Evolutionary conservation across 1,284 basidiomycete species (phyloP).

Genomic region (Irpex rosettiformis): DNA sequence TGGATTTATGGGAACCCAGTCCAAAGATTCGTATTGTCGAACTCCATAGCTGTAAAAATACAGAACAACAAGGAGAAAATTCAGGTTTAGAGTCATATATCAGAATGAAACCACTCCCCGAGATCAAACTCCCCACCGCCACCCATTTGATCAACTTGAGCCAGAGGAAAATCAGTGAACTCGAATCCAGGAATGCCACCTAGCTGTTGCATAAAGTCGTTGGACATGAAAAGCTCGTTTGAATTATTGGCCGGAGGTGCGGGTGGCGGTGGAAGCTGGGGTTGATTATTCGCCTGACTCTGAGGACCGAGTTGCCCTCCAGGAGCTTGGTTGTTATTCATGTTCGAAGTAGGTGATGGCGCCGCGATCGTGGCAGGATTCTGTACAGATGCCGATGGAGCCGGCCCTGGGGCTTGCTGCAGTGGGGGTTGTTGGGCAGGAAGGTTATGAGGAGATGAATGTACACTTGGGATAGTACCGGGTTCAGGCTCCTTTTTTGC

Average conservation of each 20-base stretch:
- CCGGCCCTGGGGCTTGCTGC: constrained; percentile 28
- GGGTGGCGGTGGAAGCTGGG: constrained; percentile 6
- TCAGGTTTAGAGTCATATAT: background rate
- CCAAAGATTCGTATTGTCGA: background rate
- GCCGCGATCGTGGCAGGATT: constrained; percentile 34
- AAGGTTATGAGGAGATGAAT: background rate
- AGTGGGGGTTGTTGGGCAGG: constrained; percentile 17
- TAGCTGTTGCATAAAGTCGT: background rate
- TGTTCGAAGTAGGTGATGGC: constrained; percentile 40
- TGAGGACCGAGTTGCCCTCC: constrained; percentile 14
- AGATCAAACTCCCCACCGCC: background rate
- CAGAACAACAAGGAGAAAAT: background rate
- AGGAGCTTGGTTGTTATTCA: constrained; percentile 27
- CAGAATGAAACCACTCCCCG: background rate
- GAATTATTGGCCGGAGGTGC: constrained; percentile 10
- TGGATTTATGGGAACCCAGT: background rate
- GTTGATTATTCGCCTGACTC: constrained; percentile 18
- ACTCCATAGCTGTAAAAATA: background rate
- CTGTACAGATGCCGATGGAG: constrained; percentile 45
- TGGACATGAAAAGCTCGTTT: background rate
- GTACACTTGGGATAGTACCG: background rate
- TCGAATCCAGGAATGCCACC: background rate
- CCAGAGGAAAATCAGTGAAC: background rate
- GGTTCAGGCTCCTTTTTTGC: background rate
- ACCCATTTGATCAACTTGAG: background rate